Percentiles rank a stretch among this genome's conserved stretches.
These are phyloP conservation scores for Conringia planisiliqua DNA, from an alignment of 345 rosid species.

Conservation along the genomic window DNA sequence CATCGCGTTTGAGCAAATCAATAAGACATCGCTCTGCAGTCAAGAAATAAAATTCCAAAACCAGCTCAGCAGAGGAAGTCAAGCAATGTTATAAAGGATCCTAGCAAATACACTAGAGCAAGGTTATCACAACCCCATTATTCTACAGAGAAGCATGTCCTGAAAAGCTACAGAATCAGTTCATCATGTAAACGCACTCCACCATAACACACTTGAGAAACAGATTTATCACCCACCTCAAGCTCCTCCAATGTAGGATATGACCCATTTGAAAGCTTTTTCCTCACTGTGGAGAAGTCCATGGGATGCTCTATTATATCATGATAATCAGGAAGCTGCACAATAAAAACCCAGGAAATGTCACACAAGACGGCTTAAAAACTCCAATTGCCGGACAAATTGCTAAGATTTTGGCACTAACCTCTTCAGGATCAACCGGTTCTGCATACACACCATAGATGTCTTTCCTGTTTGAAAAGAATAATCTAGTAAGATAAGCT, in stretches of 20 bases:
- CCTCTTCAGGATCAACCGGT: slow-evolving; percentile 97
- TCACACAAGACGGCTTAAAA: neutral
- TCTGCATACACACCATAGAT: slow-evolving; percentile 91
- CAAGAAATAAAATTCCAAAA: slow-evolving; percentile 31
- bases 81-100: neutral
- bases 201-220: slow-evolving; percentile 4
- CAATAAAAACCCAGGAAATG: slow-evolving; percentile 8
- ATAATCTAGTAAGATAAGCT: slow-evolving; percentile 18
- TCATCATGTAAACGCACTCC: neutral
- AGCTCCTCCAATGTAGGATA: slow-evolving; percentile 62
- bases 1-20: slow-evolving; percentile 88
- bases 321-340: slow-evolving; percentile 84
- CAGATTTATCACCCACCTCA: slow-evolving; percentile 50
- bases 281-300: slow-evolving; percentile 83
- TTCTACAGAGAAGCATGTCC: slow-evolving; percentile 3
- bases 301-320: slow-evolving; percentile 77
- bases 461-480: slow-evolving; percentile 81
- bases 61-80: slow-evolving; percentile 43
- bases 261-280: slow-evolving; percentile 68
- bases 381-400: neutral
- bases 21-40: slow-evolving; percentile 68
- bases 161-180: slow-evolving; percentile 8
- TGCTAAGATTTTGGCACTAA: neutral
- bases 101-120: neutral
- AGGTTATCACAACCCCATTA: neutral